phyloP scores from a whole-genome alignment of 2,329 filamentous ascomycete species.

The Sarocladium brachiariae region DNA sequence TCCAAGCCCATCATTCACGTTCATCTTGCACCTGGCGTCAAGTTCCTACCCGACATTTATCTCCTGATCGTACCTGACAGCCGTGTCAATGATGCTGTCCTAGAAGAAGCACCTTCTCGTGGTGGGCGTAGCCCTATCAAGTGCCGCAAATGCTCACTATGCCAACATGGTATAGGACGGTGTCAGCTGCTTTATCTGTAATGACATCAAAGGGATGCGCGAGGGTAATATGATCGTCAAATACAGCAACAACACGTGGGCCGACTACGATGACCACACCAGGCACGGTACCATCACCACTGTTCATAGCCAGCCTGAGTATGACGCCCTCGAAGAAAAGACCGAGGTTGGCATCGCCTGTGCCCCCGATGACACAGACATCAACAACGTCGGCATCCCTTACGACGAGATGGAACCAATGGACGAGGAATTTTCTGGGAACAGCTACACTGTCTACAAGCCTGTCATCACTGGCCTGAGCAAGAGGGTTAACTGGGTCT shows the following conservation, averaged over 20 bases:
- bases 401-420: background rate
- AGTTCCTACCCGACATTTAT: background rate
- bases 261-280: background rate
- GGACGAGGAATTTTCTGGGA: background rate
- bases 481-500: no score
- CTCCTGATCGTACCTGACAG: background rate
- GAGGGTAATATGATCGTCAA: background rate
- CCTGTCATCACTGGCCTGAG: no score
- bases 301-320: background rate
- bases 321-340: background rate
- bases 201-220: background rate
- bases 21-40: background rate
- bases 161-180: constrained; percentile 2
- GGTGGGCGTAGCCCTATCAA: background rate
- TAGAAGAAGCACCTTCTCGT: background rate
- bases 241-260: background rate
- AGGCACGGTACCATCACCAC: background rate
- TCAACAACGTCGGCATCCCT: background rate
- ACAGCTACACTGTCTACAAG: background rate
- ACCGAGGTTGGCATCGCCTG: background rate
- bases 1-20: background rate
- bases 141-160: constrained; percentile 3
- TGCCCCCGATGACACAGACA: background rate
- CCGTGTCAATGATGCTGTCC: constrained; percentile 1
- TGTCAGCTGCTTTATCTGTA: constrained; percentile 2